These are phyloP conservation scores for Fusarium protoensiforme DNA, from an alignment of 2,329 filamentous ascomycete genomes.

Conservation along the genomic window DNA sequence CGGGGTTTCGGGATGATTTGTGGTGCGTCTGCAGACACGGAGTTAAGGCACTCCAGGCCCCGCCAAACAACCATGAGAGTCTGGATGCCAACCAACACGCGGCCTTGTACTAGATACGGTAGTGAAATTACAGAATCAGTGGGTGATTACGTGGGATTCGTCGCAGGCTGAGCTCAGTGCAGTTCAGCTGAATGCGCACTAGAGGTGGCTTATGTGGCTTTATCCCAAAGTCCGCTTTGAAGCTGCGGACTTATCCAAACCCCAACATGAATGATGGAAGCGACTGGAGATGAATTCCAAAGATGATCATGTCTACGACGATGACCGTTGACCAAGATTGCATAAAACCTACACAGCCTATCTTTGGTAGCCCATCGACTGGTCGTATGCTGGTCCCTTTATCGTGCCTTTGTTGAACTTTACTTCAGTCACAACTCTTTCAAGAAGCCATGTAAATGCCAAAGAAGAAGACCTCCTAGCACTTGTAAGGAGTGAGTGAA, in stretches of 20 bases:
- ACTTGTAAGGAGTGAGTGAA: neutral
- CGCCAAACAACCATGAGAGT: conserved; percentile 16
- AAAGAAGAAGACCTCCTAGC: neutral
- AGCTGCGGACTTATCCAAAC: conserved; percentile 24
- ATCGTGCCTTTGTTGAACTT: neutral
- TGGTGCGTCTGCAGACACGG: conserved; percentile 13
- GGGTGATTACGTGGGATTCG: conserved; percentile 2
- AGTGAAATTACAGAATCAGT: neutral
- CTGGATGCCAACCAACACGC: conserved; percentile 31
- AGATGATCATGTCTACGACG: neutral
- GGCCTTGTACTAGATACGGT: neutral
- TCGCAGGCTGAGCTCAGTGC: conserved; percentile 16
- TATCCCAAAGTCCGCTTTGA: conserved; percentile 9
- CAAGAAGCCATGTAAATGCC: neutral
- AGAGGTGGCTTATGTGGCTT: conserved; percentile 3
- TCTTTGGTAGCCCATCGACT: neutral
- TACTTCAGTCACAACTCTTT: neutral
- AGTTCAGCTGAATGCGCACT: neutral
- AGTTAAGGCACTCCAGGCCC: conserved; percentile 31
- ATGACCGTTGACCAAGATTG: neutral
- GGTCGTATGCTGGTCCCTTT: neutral
- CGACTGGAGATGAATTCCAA: conserved; percentile 24
- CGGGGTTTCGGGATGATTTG: conserved; percentile 32
- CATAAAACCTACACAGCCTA: neutral
- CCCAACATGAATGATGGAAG: neutral